Percentiles rank a stretch among this genome's conserved stretches.
Conservation (phyloP, 1,284 basidiomycete genomes). For the Malassezia nana region DNA sequence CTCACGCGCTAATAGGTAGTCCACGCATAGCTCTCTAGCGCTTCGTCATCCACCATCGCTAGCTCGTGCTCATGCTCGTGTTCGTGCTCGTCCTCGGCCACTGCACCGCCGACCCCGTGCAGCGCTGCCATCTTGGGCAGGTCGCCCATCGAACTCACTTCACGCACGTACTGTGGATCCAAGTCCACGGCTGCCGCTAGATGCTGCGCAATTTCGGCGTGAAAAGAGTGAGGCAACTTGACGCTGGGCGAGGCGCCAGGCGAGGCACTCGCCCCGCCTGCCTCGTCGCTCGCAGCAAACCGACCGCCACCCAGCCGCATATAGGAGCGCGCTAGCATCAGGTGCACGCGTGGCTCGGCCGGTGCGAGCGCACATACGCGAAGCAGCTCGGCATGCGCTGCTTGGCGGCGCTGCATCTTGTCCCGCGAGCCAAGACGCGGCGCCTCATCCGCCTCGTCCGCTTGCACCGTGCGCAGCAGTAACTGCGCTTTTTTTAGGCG, state of each 20-base stretch:
- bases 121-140: conserved; percentile 14
- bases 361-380: conserved; percentile 31
- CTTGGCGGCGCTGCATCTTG: conserved; percentile 11
- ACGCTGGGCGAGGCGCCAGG: conserved; percentile 8
- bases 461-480: conserved; percentile 11
- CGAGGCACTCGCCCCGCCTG: background rate
- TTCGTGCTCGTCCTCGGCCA: conserved; percentile 16
- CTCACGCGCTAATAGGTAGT: conserved; percentile 30
- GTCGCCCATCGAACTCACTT: conserved; percentile 16
- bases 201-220: conserved; percentile 36
- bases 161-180: conserved; percentile 23
- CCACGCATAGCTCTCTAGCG: conserved; percentile 5
- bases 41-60: background rate
- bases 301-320: conserved; percentile 40
- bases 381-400: conserved; percentile 35
- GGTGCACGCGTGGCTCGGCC: conserved; percentile 38
- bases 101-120: background rate
- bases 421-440: background rate
- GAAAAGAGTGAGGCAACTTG: conserved; percentile 19
- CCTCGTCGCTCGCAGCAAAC: conserved; percentile 27
- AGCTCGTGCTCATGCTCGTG: background rate
- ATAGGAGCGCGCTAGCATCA: conserved; percentile 42
- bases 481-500: conserved; percentile 21
- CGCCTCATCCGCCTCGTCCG: background rate
- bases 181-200: conserved; percentile 34